Conservation (phyloP, 768 basidiomycete genomes). For the Kwoniella bestiolae region DNA sequence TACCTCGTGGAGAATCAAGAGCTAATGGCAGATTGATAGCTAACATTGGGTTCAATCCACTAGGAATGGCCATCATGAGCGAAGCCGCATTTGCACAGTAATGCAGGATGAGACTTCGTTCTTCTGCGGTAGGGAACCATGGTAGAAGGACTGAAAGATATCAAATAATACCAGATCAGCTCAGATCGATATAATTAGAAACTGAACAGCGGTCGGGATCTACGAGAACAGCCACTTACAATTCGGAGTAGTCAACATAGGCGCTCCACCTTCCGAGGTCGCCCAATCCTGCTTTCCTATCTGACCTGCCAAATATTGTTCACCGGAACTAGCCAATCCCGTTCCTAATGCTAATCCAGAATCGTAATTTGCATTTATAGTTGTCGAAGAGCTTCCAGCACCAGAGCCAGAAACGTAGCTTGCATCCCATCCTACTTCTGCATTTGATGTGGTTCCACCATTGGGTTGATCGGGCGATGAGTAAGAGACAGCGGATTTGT, state of each 20-base stretch:
- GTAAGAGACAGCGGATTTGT: not conserved
- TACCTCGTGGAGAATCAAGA: conserved; percentile 58
- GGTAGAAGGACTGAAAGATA: conserved; percentile 46
- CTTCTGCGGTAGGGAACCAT: conserved; percentile 56
- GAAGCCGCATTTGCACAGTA: conserved; percentile 62
- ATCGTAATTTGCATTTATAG: not conserved
- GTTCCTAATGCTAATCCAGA: not conserved
- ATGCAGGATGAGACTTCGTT: conserved; percentile 54
- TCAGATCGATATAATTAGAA: not conserved
- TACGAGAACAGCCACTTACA: too few relatives aligned
- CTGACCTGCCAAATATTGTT: conserved; percentile 14
- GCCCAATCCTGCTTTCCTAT: conserved; percentile 28
- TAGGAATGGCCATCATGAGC: conserved; percentile 61
- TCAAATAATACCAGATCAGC: not conserved
- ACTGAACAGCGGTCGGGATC: not conserved
- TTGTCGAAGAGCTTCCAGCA: not conserved
- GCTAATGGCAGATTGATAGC: conserved; percentile 60
- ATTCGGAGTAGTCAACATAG: conserved; percentile 46
- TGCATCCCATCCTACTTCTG: conserved; percentile 31
- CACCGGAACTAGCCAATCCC: conserved; percentile 5
- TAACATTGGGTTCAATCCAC: conserved; percentile 61
- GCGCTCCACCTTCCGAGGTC: conserved; percentile 23
- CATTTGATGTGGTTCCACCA: not conserved
- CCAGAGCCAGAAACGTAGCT: conserved; percentile 28
- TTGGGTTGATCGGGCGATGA: conserved; percentile 3